Base-by-base conservation (phyloP, 1,284 basidiomycete species). In the Boletellus deceptivus region DNA sequence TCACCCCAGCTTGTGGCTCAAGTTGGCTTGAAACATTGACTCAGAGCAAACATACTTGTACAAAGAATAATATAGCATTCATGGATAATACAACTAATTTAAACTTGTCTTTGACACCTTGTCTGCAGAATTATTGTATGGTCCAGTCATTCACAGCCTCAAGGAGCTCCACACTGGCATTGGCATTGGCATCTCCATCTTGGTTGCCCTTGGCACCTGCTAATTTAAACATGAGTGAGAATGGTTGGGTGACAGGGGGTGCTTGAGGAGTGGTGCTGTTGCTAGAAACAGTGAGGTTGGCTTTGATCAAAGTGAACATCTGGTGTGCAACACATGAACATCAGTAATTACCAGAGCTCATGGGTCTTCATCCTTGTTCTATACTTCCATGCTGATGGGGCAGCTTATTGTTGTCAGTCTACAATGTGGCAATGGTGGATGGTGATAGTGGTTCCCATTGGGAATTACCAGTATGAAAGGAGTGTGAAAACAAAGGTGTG, bases 381-480 rank as follows among this genome's bases (percentile, higher is more conserved):
- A 53, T 16, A 52, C 36, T 54, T 17, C 29, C 37, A 22, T 60
- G 58, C 42, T 54, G 60, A 45, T 52, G 60, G 36, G 52, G 10
- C 10, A 11, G 33, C 33, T 64, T 64, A 39, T 64, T 64, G 6
- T 68, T 64, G 10, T 68, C 64, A 0, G 63, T 6, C 22, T 66
- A 61, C 20, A 65, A 40, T 9, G 67, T 65, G 43, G 63, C 67
- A 39, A 65, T 69, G 29, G 67, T 61, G 33, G 66, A 66, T 3
- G 63, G 63, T 1, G 63, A 66, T 2, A 64, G 64, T 9, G 59
- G 63, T 22, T 22, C 4, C 22, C 22, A 22, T 22, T 22, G 4
- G 22, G 22, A 5, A 22, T 22, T 22, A 5, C 22, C 4, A 22
- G 22, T 5, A 22, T 4, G 4, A 5, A 5, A 22, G 22, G 22